Evolutionary conservation across 371 early-diverging fungal species (phyloP), one percentile per base, ranked within the genome.

Genomic region (Entomophthora muscae): DNA sequence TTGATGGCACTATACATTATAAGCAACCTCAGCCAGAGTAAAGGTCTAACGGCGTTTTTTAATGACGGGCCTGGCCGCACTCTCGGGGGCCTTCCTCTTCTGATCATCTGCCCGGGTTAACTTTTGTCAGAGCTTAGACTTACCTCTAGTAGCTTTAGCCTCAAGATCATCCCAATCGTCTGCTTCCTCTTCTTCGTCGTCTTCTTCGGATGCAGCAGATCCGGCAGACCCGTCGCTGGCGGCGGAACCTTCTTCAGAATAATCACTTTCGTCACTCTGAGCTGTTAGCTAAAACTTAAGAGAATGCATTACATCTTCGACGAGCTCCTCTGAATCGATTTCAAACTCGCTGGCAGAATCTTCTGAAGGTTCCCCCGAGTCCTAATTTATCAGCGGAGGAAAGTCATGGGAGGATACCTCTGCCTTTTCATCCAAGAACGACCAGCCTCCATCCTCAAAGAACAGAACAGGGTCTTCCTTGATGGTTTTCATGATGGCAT

Each of bases 401-500:
- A 27, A 59, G n/a, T n/a, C n/a, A n/a, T 32, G 21, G 54, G 51
- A 3, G 66, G 68, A 63, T 73, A 75, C 85, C 70, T 86, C 87
- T 57, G 76, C 73, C 32, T 86, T 87, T 22, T 76, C 72, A n/a
- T 79, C 83, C 71, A 92, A 74, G 77, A 94, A 93, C 55, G 78
- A 75, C 99, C 99, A 99, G 26, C 96, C 99, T 53, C 98, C 99
- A 52, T 89, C 85, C 64, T 83, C 83, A 75, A 90, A 99, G 75
- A 99, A 99, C 28, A 81, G 89, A 10, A 84, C 87, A 0, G 99
- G 98, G 70, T 98, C 93, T 33, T 93, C 89, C 67, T 90, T 88
- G 57, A 99, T 89, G 0, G 97, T 98, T 73, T 95, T 98, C 93
- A 99, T 92, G 69, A 99, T 98, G 72, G 88, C 89, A 13, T 85